These are phyloP conservation scores for Kalmusia sp. DNA, from an alignment of 2,329 filamentous ascomycete genomes.

Conservation along the genomic window DNA sequence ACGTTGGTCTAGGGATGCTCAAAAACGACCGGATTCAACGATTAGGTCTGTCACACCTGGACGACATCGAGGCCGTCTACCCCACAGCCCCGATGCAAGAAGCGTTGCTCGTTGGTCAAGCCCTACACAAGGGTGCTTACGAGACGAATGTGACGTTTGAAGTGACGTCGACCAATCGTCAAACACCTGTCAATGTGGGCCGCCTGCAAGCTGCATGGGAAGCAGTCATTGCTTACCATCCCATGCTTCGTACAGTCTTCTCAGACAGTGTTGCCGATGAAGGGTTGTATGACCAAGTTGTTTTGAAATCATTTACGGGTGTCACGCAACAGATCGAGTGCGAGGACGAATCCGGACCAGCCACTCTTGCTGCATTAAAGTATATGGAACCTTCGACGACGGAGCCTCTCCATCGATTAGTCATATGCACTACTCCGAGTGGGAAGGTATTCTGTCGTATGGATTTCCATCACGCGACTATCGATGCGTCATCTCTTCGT, in stretches of 20 bases:
- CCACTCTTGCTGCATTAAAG: constrained; percentile 3
- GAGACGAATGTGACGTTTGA: constrained; percentile 9
- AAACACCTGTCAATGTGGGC: constrained; percentile 1
- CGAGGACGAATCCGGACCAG: constrained; percentile 7
- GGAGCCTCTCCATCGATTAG: constrained; percentile 14
- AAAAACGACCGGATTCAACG: constrained; percentile 12
- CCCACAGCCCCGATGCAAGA: constrained; percentile 20
- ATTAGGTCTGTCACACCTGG: constrained; percentile 13
- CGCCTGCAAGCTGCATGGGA: constrained; percentile 20
- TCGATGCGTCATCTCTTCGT: constrained; percentile 14
- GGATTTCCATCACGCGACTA: constrained; percentile 18
- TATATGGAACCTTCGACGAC: constrained; percentile 5
- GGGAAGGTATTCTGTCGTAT: constrained; percentile 17
- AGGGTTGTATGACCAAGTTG: constrained; percentile 22
- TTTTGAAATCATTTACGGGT: constrained; percentile 12
- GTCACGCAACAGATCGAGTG: constrained; percentile 6
- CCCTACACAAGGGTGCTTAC: constrained; percentile 10
- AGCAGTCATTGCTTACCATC: constrained; percentile 20
- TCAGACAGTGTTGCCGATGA: constrained; percentile 16
- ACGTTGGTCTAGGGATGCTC: constrained; percentile 20
- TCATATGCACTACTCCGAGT: constrained; percentile 8
- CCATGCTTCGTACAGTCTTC: constrained; percentile 20
- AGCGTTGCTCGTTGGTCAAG: constrained; percentile 16
- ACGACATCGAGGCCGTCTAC: constrained; percentile 15
- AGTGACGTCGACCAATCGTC: constrained; percentile 2